Evolutionary conservation across 441 rosid genomes (phyloP), one percentile per base, ranked within the genome.

Genomic region (Gossypium aridum): DNA sequence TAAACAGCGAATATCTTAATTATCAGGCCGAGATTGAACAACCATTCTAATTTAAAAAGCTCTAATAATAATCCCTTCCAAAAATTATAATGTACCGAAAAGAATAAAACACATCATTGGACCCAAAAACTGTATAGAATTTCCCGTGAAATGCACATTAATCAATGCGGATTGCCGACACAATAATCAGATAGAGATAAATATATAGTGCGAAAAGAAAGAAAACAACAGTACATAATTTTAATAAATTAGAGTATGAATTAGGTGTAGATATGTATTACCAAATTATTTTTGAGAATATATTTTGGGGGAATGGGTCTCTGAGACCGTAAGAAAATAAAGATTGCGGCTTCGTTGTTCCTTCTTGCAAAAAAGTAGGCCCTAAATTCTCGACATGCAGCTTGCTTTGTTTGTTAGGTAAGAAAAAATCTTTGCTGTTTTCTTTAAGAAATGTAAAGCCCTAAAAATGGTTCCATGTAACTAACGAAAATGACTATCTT

Each of bases 11-110:
- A 31, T 1, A 31, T 31, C 37, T 31, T 31, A 31, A 31, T 31
- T 0, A 5, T 31, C 37, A 0, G 0, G 0, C 0, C 1, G 1
- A 0, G 1, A 5, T 6, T 31, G 0, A 31, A 5, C 37, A 5
- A 5, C 8, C 8, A 3, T 6, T 34, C 8, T 6, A 34, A 34
- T 34, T 34, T 34, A 34, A 31, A 31, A 31, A 6, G 39, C 39
- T 0, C 7, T 31, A 31, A 31, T 31, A 31, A 5, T 31, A 31
- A 4, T 31, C 37, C 39, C 39, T 6, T 4, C 39, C 8, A 34
- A 34, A 5, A 34, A 34, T 34, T 34, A 34, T 34, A 34, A 6
- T 34, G 39, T 34, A 34, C 39, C 2, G 39, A 6, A 34, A 34
- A 34, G 8, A 34, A 34, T 6, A 34, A 34, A 34, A 34, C 39